Evolutionary conservation across 768 basidiomycete genomes (phyloP).

Genomic region (Phylloporus rhodoxanthus): DNA sequence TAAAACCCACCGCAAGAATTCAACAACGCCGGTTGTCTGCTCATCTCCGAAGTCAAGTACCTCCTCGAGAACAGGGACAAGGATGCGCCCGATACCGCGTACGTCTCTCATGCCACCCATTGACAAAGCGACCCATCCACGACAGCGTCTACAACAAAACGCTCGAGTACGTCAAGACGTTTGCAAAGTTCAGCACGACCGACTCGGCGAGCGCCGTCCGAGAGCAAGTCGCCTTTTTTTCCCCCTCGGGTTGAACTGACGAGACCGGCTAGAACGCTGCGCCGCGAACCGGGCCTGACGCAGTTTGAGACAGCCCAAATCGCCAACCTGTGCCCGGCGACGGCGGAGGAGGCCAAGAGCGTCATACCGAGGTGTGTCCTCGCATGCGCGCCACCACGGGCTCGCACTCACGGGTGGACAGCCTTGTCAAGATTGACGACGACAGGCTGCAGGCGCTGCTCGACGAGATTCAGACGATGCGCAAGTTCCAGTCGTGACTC

Average conservation of each 20-base stretch:
- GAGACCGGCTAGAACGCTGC: slow-evolving; percentile 41
- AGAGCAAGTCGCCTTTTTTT: slow-evolving; percentile 48
- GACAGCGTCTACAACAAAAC: slow-evolving; percentile 83
- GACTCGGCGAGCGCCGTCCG: slow-evolving; percentile 82
- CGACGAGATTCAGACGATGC: slow-evolving; percentile 84
- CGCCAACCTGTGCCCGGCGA: slow-evolving; percentile 83
- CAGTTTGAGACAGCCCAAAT: slow-evolving; percentile 93
- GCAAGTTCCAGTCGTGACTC: slow-evolving; percentile 78
- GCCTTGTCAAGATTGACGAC: slow-evolving; percentile 84
- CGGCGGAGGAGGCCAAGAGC: slow-evolving; percentile 88
- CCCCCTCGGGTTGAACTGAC: background rate
- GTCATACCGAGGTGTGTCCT: slow-evolving; percentile 70
- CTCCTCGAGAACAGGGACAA: slow-evolving; percentile 83
- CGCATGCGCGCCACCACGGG: background rate
- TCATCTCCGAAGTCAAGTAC: slow-evolving; percentile 91
- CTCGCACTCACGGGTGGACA: background rate
- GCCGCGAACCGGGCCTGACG: slow-evolving; percentile 72
- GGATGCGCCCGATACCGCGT: slow-evolving; percentile 85
- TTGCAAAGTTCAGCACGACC: slow-evolving; percentile 83
- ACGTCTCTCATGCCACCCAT: slow-evolving; percentile 19
- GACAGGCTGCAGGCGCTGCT: slow-evolving; percentile 76
- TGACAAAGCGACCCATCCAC: background rate
- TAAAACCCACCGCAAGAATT: slow-evolving; percentile 50
- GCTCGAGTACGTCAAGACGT: slow-evolving; percentile 84
- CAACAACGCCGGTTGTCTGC: slow-evolving; percentile 84